A percentile compares a stretch with the other conserved stretches of the same genome.
Conservation (phyloP, 2,329 filamentous ascomycete genomes). For the Calcarisporium arbuscula region DNA sequence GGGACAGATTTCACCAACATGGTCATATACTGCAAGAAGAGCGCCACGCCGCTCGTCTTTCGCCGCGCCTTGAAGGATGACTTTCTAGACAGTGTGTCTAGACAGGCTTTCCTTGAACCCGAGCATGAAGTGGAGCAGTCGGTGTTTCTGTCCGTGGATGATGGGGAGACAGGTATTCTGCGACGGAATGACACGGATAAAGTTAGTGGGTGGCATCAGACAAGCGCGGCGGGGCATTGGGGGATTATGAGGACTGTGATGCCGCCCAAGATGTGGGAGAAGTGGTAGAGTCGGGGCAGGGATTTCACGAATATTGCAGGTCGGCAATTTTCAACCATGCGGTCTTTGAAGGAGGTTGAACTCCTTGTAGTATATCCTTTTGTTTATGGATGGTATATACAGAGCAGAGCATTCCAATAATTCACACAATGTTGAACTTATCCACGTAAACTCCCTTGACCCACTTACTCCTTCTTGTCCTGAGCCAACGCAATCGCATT, state of each 20-base stretch:
- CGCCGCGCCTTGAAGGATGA: constrained; percentile 59
- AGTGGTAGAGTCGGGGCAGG: constrained; percentile 59
- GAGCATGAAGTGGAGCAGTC: constrained; percentile 58
- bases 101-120: constrained; percentile 66
- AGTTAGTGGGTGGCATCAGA: constrained; percentile 65
- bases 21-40: constrained; percentile 86
- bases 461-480: constrained; percentile 11
- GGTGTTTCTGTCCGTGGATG: constrained; percentile 34
- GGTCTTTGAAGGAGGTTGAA: too few relatives aligned
- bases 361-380: constrained; percentile 1
- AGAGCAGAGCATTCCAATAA: too few relatives aligned
- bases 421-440: too few relatives aligned
- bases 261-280: constrained; percentile 74
- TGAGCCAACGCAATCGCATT: constrained; percentile 19
- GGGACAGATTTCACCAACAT: constrained; percentile 84
- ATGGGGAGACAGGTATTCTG: constrained; percentile 47
- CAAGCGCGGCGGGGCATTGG: constrained; percentile 83
- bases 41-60: constrained; percentile 51
- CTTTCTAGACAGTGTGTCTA: constrained; percentile 63
- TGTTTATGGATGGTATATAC: too few relatives aligned
- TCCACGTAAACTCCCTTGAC: too few relatives aligned
- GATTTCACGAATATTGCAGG: too few relatives aligned
- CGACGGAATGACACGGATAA: constrained; percentile 56
- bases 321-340: too few relatives aligned
- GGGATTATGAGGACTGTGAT: constrained; percentile 81